Conservation (phyloP, 345 rosid species). For the Passiflora organensis region DNA sequence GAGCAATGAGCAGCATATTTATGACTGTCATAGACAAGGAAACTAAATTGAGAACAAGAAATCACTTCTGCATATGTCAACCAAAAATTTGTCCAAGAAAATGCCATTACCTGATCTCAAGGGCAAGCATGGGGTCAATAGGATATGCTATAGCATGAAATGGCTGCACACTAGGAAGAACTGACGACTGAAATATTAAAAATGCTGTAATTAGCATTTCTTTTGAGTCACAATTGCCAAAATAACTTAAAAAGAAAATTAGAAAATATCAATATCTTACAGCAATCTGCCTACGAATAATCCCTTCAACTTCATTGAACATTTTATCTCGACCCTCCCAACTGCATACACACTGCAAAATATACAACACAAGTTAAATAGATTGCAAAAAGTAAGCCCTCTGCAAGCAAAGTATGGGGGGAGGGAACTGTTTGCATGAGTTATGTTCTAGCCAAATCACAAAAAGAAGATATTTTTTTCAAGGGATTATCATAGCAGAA, state of each 20-base stretch:
- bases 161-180: slow-evolving; percentile 96
- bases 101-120: slow-evolving; percentile 73
- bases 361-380: neutral
- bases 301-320: slow-evolving; percentile 83
- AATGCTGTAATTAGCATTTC: neutral
- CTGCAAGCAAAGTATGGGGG: too few species aligned
- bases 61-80: neutral
- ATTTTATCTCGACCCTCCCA: slow-evolving; percentile 92
- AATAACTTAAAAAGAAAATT: neutral
- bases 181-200: slow-evolving; percentile 56
- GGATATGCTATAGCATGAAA: slow-evolving; percentile 99
- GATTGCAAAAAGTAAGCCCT: neutral
- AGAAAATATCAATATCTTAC: slow-evolving; percentile 30
- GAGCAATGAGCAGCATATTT: slow-evolving; percentile 96
- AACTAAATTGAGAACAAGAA: neutral
- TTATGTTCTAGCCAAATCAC: too few species aligned
- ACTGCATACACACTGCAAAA: slow-evolving; percentile 67
- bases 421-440: too few species aligned
- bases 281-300: slow-evolving; percentile 79
- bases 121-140: slow-evolving; percentile 87
- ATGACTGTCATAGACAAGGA: slow-evolving; percentile 46
- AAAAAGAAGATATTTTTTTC: too few species aligned
- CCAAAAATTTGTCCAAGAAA: neutral
- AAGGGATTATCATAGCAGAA: too few species aligned
- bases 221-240: neutral